A percentile compares a stretch with the other conserved stretches of the same genome.
Evolutionary conservation across 2,329 filamentous ascomycete genomes (phyloP).

Genomic region (Knoxdaviesia proteae): DNA sequence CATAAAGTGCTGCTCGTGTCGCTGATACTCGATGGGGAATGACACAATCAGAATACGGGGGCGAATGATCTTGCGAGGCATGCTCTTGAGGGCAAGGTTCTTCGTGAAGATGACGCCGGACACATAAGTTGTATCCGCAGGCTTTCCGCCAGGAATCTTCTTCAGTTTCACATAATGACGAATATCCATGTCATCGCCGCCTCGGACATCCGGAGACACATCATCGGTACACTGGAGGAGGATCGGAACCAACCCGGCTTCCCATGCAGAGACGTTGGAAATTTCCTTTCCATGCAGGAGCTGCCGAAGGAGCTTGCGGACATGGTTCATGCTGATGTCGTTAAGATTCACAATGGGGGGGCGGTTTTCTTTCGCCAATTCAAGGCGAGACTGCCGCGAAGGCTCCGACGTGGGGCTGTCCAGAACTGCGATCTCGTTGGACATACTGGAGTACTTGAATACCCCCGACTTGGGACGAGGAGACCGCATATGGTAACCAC

Average conservation of each 20-base stretch:
- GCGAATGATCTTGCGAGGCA: constrained; percentile 67
- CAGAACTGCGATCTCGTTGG: constrained; percentile 21
- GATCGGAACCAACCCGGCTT: constrained; percentile 76
- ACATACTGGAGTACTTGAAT: constrained; percentile 33
- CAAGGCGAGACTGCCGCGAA: constrained; percentile 37
- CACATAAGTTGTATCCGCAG: constrained; percentile 85
- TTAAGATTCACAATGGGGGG: constrained; percentile 70
- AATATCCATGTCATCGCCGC: constrained; percentile 90
- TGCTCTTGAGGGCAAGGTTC: constrained; percentile 87
- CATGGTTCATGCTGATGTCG: constrained; percentile 68
- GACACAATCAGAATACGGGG: constrained; percentile 84
- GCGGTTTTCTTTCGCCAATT: constrained; percentile 27
- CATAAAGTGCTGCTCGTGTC: constrained; percentile 75
- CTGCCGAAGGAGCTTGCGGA: constrained; percentile 66
- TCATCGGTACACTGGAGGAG: constrained; percentile 81
- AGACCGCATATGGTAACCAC: constrained; percentile 46
- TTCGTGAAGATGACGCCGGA: constrained; percentile 96
- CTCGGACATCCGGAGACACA: constrained; percentile 77
- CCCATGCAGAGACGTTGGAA: constrained; percentile 58
- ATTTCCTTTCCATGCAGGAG: constrained; percentile 60
- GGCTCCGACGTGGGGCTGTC: constrained; percentile 1
- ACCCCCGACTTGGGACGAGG: constrained; percentile 41
- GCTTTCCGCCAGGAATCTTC: constrained; percentile 77
- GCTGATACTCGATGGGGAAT: constrained; percentile 88
- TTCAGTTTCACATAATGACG: constrained; percentile 95